Base-by-base conservation (phyloP, 2,329 filamentous ascomycete species). In the Fusarium solani-melongenae region DNA sequence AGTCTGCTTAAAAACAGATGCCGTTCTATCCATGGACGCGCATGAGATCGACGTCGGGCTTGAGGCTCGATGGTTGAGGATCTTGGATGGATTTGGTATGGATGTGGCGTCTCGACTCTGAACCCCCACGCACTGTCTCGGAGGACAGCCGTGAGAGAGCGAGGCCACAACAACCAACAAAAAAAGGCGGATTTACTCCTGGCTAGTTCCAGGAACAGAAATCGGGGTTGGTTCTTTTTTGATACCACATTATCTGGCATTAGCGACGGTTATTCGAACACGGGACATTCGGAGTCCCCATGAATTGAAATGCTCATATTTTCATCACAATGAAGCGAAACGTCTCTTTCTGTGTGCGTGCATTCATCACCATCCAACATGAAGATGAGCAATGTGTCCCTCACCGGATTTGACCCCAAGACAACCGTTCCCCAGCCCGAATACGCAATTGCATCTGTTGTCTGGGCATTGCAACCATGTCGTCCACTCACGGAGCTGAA, bases 211-310 rank as follows among this genome's bases (percentile, higher is more conserved):
- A 68, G 65, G 67, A 71, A 58, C 56, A 65, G 59, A 58, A 58
- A 27, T 39, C 61, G 49, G 68, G 44, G 41, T 62, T 62, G 65
- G 41, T 56, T 61, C 29, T 55, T 67, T 67, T 64, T 71, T 66
- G 70, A 71, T 75, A 74, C 56, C 60, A 73, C 64, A 41, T 66
- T 53, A 73, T 76, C 29, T 65, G 66, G 70, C 67, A 75, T 77
- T 76, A 77, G 76, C 76, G 76, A 77, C 64, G 67, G 72, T 64
- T 70, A 70, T 53, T 53, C 34, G n/a, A 66, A 62, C 49, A 67
- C 33, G 66, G 62, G 70, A 61, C 67, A 66, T 62, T 64, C 67
- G 66, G 72, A 56, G 68, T 69, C 72, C 68, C 66, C 24, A 76
- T 69, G 66, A 77, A 77, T 49, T 77, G 66, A 67, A 73, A 67